Evolutionary conservation across 441 rosid genomes (phyloP).

Genomic region (Euphorbia schlechtendalii): DNA sequence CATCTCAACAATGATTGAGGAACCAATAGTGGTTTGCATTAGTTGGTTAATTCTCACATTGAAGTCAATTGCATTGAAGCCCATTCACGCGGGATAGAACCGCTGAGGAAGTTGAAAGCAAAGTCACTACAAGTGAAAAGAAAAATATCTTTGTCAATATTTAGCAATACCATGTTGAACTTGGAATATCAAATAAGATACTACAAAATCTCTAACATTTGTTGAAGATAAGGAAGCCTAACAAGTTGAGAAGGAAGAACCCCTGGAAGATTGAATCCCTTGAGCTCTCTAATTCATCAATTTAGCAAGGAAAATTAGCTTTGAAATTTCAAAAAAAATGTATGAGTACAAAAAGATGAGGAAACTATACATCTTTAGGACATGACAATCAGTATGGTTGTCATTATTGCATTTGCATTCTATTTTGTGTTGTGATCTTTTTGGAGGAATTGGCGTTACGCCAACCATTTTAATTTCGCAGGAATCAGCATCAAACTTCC

Average conservation of each 20-base stretch:
- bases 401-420: slow-evolving; percentile 42
- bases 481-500: slow-evolving; percentile 53
- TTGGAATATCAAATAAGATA: slow-evolving; percentile 1
- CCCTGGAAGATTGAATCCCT: slow-evolving; percentile 73
- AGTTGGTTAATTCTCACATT: slow-evolving; percentile 23
- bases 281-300: slow-evolving; percentile 36
- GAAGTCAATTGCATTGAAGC: slow-evolving; percentile 38
- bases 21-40: neutral
- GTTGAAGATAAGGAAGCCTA: slow-evolving; percentile 59
- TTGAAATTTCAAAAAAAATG: neutral
- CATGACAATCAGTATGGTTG: slow-evolving; percentile 41
- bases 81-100: slow-evolving; percentile 67
- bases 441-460: slow-evolving; percentile 33
- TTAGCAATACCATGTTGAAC: neutral
- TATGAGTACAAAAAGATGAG: slow-evolving; percentile 11
- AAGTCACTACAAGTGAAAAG: slow-evolving; percentile 46
- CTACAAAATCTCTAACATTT: slow-evolving; percentile 43
- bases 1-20: slow-evolving; percentile 1
- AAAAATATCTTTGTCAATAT: neutral
- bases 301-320: neutral
- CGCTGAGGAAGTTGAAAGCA: slow-evolving; percentile 66
- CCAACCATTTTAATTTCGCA: slow-evolving; percentile 46
- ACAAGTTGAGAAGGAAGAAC: slow-evolving; percentile 60
- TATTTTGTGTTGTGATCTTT: slow-evolving; percentile 26
- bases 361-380: slow-evolving; percentile 40